Conservation (phyloP, 169 alveolate species). For the Eimeria acervulina region DNA sequence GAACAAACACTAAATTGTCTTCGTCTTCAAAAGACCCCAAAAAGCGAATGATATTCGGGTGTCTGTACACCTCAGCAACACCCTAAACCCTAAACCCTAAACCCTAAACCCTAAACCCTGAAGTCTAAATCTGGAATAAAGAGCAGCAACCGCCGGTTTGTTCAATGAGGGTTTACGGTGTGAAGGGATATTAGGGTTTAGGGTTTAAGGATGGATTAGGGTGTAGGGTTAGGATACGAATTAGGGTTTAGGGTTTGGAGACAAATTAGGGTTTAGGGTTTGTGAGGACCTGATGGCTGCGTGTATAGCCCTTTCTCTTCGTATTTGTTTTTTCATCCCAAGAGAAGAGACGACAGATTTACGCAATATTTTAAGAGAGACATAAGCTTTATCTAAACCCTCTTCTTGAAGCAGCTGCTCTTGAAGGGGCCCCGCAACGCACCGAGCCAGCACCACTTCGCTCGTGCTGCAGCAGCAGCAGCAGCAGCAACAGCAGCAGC, state of each 20-base stretch:
- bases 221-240: not conserved
- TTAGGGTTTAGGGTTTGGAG: constrained; percentile 16
- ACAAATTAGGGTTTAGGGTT: not conserved
- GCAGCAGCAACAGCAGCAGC: constrained; percentile 15
- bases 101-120: too few relatives aligned
- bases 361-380: constrained; percentile 4
- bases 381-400: not conserved
- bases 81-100: not conserved
- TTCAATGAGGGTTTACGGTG: too few relatives aligned
- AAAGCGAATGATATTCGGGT: constrained; percentile 60
- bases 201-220: not conserved
- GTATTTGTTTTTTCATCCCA: constrained; percentile 39
- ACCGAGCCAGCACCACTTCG: constrained; percentile 46
- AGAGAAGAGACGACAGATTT: not conserved
- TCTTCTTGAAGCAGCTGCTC: not conserved
- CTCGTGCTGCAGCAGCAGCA: constrained; percentile 59
- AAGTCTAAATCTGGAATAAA: too few relatives aligned
- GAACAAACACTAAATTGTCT: constrained; percentile 25
- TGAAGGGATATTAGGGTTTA: too few relatives aligned
- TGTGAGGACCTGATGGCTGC: not conserved
- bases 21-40: constrained; percentile 52
- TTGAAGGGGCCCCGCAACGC: constrained; percentile 42
- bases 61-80: constrained; percentile 22
- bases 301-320: constrained; percentile 36
- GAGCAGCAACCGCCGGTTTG: too few relatives aligned